phyloP scores from a whole-genome alignment of 176 grass and related monocot species.

The Avena insularis region DNA sequence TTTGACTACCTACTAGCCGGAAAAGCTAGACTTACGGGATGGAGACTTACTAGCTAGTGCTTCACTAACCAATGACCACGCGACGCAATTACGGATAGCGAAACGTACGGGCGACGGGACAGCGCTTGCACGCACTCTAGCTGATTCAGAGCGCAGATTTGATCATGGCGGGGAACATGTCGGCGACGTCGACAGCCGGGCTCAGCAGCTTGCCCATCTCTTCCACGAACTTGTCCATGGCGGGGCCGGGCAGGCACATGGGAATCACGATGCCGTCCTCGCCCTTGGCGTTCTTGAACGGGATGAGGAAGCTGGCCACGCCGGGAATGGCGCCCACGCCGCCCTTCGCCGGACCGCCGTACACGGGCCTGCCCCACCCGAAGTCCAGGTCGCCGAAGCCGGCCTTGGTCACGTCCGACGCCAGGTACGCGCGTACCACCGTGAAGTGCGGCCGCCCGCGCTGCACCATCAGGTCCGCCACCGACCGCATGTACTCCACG shows the following conservation, averaged over 20 bases:
- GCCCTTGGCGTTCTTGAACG: constrained; percentile 67
- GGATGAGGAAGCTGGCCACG: constrained; percentile 74
- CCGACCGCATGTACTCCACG: constrained; percentile 69
- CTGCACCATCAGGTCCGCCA: constrained; percentile 76
- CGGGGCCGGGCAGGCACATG: constrained; percentile 67
- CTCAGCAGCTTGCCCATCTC: constrained; percentile 60
- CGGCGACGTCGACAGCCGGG: constrained; percentile 21
- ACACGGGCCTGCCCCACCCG: constrained; percentile 76
- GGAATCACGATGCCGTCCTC: constrained; percentile 74
- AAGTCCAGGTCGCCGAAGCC: constrained; percentile 81
- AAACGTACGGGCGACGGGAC: background rate
- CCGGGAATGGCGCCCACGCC: constrained; percentile 74
- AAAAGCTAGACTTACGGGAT: no score
- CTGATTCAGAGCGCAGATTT: constrained; percentile 63
- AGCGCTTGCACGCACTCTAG: background rate
- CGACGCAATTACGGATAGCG: background rate
- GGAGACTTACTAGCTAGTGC: background rate
- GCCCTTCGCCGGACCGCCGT: constrained; percentile 74
- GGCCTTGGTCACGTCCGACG: constrained; percentile 66
- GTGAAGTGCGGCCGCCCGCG: constrained; percentile 70
- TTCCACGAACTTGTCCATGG: constrained; percentile 67
- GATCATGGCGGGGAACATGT: constrained; percentile 15
- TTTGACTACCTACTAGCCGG: background rate
- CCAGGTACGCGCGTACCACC: constrained; percentile 73
- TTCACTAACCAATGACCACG: background rate